Evolutionary conservation across 306 rosid genomes (phyloP).

Genomic region (Herpetospermum pedunculosum): DNA sequence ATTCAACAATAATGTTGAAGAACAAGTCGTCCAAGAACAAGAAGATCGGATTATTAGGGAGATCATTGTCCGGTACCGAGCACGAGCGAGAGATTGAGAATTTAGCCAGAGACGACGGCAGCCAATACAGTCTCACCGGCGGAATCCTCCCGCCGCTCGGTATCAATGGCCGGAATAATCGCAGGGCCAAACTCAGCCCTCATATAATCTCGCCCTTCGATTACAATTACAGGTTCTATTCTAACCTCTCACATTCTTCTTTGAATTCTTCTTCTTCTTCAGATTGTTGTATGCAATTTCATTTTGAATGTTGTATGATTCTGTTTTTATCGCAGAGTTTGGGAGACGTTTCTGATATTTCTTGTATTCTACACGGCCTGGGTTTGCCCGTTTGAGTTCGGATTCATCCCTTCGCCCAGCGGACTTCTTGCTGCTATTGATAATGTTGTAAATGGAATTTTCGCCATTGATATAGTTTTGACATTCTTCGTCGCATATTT

Average conservation of each 20-base stretch:
- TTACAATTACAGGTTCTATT: constrained; percentile 32
- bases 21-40: background rate
- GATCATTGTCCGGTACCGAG: background rate
- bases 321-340: constrained; percentile 24
- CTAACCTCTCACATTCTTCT: background rate
- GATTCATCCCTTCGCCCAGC: constrained; percentile 30
- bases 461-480: constrained; percentile 43
- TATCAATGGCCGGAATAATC: constrained; percentile 2
- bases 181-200: constrained; percentile 17
- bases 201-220: constrained; percentile 33
- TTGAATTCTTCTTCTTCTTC: background rate
- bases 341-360: constrained; percentile 43
- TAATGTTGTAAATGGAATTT: constrained; percentile 49
- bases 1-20: too few relatives aligned
- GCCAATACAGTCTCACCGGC: constrained; percentile 47
- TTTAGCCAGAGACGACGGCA: constrained; percentile 26
- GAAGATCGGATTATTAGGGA: background rate
- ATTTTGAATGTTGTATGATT: background rate
- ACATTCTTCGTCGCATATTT: constrained; percentile 75
- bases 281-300: background rate
- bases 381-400: constrained; percentile 72
- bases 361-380: constrained; percentile 73
- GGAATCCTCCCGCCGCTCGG: constrained; percentile 62
- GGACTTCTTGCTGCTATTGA: constrained; percentile 24
- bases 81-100: constrained; percentile 6